A percentile compares a stretch with the other conserved stretches of the same genome.
Evolutionary conservation across 106 monocot species (phyloP).

Genomic region (Dendrobium chrysotoxum): DNA sequence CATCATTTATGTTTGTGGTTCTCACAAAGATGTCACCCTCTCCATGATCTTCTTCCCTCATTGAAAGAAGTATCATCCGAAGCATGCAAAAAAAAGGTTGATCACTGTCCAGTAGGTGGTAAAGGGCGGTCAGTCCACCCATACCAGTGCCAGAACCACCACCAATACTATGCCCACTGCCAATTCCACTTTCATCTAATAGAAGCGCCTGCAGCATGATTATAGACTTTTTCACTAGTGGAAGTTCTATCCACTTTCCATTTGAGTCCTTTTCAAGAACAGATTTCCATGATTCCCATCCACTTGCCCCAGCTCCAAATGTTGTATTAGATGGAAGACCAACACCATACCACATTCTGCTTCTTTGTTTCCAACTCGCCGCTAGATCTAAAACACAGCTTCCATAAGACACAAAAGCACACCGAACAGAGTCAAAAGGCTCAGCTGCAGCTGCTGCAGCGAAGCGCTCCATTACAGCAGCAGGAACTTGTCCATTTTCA

Average conservation of each 20-base stretch:
- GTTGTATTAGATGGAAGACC: slow-evolving; percentile 47
- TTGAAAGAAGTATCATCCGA: slow-evolving; percentile 73
- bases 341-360: slow-evolving; percentile 94
- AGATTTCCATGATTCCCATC: slow-evolving; percentile 77
- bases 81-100: slow-evolving; percentile 98
- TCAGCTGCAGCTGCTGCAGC: slow-evolving; percentile 98
- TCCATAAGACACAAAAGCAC: slow-evolving; percentile 92
- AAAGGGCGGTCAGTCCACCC: slow-evolving; percentile 73
- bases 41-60: slow-evolving; percentile 91
- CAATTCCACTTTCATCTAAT: slow-evolving; percentile 88
- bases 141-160: slow-evolving; percentile 91
- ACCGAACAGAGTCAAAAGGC: slow-evolving; percentile 94
- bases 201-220: slow-evolving; percentile 82
- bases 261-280: slow-evolving; percentile 69
- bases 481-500: slow-evolving; percentile 95
- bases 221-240: slow-evolving; percentile 84
- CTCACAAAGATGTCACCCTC: slow-evolving; percentile 69
- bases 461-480: slow-evolving; percentile 87
- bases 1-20: slow-evolving; percentile 57
- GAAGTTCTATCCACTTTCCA: slow-evolving; percentile 86
- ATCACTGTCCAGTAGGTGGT: slow-evolving; percentile 92
- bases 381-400: slow-evolving; percentile 73
- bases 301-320: slow-evolving; percentile 91
- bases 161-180: slow-evolving; percentile 77
- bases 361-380: slow-evolving; percentile 85